Conservation (phyloP, 257 asterid species). For the Solanum piurae region DNA sequence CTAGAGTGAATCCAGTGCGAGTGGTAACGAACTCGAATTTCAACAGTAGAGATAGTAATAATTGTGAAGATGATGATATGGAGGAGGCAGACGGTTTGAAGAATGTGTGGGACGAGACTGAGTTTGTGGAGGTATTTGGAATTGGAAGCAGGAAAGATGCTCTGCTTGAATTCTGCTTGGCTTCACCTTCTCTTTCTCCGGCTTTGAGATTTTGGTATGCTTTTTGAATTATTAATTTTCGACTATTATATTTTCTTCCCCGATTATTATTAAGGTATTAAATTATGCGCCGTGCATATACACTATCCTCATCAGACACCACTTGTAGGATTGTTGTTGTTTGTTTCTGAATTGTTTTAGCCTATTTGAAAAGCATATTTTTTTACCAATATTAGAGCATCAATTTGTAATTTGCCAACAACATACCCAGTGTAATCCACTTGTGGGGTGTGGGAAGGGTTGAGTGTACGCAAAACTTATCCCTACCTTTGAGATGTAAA, state of each 20-base stretch:
- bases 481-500: neutral
- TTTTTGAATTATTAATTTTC: neutral
- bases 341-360: no score
- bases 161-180: conserved; percentile 59
- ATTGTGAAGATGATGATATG: neutral
- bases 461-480: neutral
- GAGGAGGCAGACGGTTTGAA: neutral
- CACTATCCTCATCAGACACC: neutral
- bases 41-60: neutral
- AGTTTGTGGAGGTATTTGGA: conserved; percentile 59
- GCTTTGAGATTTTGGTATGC: conserved; percentile 69
- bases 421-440: neutral
- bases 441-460: neutral
- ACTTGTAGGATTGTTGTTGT: neutral
- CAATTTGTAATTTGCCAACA: neutral
- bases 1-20: neutral
- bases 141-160: conserved; percentile 83
- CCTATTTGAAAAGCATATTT: neutral
- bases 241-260: neutral
- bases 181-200: conserved; percentile 54
- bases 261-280: neutral
- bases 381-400: neutral
- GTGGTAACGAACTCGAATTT: neutral
- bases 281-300: neutral
- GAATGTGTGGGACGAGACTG: conserved; percentile 19